Base-by-base conservation (phyloP, 2,329 filamentous ascomycete species). In the Ceratocystis papillata region DNA sequence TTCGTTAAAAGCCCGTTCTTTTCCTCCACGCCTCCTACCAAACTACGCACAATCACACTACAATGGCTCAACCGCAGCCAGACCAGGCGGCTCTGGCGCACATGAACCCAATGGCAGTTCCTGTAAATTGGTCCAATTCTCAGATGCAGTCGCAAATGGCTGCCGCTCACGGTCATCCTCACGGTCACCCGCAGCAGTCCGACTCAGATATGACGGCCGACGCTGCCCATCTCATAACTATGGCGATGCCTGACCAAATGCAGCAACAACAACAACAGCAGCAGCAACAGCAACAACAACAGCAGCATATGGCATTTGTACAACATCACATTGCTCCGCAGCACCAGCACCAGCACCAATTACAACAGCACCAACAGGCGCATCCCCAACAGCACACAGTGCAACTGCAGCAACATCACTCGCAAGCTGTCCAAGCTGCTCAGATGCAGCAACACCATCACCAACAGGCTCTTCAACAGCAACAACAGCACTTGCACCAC, bases 401-500 rank as follows among this genome's bases (percentile, higher is more conserved):
- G 7, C 50, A 41, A 30, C 20, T 53, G 48, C 48, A 53, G 25
- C 55, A 59, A 20, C 65, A 67, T 25, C 66, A 67, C 46, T 37
- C 63, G 12, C 66, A 67, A 46, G 63, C 62, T 3, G 53, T 41
- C 37, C 37, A 41, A 15, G 37, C 66, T 17, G 48, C 59, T 8
- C 62, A 63, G 45, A 63, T 63, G 62, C 62, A 64, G 22, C 62
- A 64, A 33, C 62, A 64, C n/a, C 65, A 65, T 5, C 66, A 67
- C 10, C 66, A 64, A 20, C 64, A 66, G 12, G 57, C 57, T 17
- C 33, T 53, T 10, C 46, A 65, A 25, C 63, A 65, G 15, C 59
- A 46, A 12, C 68, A 70, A 65, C 63, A 68, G 64, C 68, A 69
- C 73, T 69, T 71, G 69, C 67, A 69, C 22, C 76, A 77, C 60